A percentile compares a stretch with the other conserved stretches of the same genome.
Evolutionary conservation across 805 yeast species (phyloP).

Genomic region (Hanseniaspora taiwanica): DNA sequence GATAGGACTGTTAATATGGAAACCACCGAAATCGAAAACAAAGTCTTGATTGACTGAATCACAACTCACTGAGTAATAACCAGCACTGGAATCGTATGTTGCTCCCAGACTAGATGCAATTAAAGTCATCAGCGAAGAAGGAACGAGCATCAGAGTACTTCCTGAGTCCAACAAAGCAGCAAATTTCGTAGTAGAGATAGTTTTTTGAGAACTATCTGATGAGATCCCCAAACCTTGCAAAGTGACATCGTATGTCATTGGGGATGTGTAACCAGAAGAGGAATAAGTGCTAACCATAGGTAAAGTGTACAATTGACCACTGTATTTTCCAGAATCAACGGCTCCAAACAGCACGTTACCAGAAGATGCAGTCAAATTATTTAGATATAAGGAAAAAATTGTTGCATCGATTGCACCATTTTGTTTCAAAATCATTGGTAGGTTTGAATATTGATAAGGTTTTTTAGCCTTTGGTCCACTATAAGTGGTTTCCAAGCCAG

Average conservation of each 20-base stretch:
- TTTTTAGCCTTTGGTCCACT: constrained; percentile 16
- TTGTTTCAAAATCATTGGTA: constrained; percentile 47
- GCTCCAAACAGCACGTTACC: constrained; percentile 67
- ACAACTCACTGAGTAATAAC: constrained; percentile 38
- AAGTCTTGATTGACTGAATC: constrained; percentile 21
- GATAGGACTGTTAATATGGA: constrained; percentile 37
- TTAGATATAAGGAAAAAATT: constrained; percentile 52
- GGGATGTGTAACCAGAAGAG: constrained; percentile 9
- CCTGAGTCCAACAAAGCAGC: constrained; percentile 43
- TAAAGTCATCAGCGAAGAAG: not conserved
- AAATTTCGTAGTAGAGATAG: constrained; percentile 15
- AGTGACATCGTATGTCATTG: constrained; percentile 17
- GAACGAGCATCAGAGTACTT: constrained; percentile 25
- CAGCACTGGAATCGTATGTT: constrained; percentile 26
- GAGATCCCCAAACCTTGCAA: constrained; percentile 16
- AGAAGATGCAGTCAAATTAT: constrained; percentile 25
- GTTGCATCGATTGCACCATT: constrained; percentile 43
- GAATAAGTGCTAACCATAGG: constrained; percentile 33
- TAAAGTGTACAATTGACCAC: constrained; percentile 36
- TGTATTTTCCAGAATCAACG: constrained; percentile 48
- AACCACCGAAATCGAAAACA: constrained; percentile 48
- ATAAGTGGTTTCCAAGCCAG: constrained; percentile 54
- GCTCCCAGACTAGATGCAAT: constrained; percentile 27
- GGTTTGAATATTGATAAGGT: constrained; percentile 41
- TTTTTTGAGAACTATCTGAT: constrained; percentile 3